Conservation (phyloP, 2,329 filamentous ascomycete genomes). For the Monosporascus ibericus region DNA sequence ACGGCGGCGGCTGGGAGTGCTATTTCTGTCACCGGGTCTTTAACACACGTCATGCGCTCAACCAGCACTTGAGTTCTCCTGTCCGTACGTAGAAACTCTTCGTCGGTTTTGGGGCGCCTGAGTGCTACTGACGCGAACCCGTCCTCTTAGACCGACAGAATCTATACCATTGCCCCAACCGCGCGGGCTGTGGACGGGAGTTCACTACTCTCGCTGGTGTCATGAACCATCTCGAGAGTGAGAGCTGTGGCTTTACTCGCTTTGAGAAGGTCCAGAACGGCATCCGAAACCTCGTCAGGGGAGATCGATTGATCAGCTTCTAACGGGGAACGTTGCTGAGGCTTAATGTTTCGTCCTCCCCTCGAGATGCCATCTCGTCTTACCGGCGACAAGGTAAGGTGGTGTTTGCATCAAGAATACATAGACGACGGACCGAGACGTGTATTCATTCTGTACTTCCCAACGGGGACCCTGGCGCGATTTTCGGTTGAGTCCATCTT, state of each 20-base stretch:
- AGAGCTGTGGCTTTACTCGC: conserved; percentile 1
- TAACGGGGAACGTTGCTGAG: background rate
- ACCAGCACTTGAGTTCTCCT: conserved; percentile 49
- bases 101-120: background rate
- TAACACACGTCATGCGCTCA: conserved; percentile 27
- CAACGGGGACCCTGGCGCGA: too few species aligned
- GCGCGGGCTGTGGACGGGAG: background rate
- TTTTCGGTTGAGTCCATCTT: too few species aligned
- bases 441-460: too few species aligned
- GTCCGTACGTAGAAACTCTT: conserved; percentile 32
- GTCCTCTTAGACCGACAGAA: background rate
- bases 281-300: background rate
- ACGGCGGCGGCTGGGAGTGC: conserved; percentile 42
- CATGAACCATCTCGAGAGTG: conserved; percentile 6
- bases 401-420: too few species aligned
- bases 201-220: conserved; percentile 2
- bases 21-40: conserved; percentile 47
- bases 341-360: too few species aligned
- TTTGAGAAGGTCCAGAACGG: conserved; percentile 1
- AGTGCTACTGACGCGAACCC: too few species aligned
- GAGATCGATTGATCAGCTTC: background rate
- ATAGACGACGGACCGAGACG: too few species aligned
- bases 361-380: too few species aligned
- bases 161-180: conserved; percentile 4
- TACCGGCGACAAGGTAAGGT: too few species aligned